These are phyloP conservation scores for Lagenidium sp. DNA, from an alignment of 352 stramenopile species.

Conservation along the genomic window DNA sequence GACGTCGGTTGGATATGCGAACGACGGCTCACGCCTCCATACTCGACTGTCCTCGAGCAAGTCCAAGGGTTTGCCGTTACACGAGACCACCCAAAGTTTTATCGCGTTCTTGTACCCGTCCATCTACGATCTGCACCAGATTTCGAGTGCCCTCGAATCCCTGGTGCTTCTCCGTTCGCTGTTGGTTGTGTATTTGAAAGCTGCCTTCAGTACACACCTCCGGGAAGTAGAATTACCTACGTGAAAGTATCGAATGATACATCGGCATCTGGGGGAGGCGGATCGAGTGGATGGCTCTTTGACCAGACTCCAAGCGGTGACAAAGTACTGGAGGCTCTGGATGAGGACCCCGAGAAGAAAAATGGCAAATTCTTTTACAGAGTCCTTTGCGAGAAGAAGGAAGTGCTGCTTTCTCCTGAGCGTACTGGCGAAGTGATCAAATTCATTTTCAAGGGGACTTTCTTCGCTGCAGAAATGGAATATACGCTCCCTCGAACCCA, in stretches of 20 bases:
- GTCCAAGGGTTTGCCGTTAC: conserved; percentile 63
- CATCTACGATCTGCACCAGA: conserved; percentile 63
- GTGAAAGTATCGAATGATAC: conserved; percentile 64
- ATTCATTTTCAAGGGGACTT: conserved; percentile 52
- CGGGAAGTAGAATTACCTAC: conserved; percentile 69
- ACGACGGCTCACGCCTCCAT: conserved; percentile 33
- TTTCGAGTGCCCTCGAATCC: conserved; percentile 65
- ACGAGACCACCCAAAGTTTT: conserved; percentile 63
- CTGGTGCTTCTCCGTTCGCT: conserved; percentile 48
- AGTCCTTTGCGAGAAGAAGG: conserved; percentile 54
- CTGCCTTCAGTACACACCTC: conserved; percentile 68
- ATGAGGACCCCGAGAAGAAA: conserved; percentile 70
- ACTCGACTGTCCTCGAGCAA: conserved; percentile 48
- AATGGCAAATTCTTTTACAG: conserved; percentile 80
- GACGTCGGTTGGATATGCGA: conserved; percentile 77
- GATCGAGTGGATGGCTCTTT: conserved; percentile 60
- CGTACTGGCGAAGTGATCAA: conserved; percentile 51
- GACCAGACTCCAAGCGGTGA: conserved; percentile 53
- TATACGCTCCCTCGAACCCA: conserved; percentile 68
- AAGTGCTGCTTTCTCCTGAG: conserved; percentile 69
- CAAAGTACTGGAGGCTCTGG: conserved; percentile 54
- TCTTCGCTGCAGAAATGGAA: conserved; percentile 76
- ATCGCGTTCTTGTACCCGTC: conserved; percentile 57
- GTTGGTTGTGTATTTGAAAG: conserved; percentile 73
- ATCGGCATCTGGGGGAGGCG: conserved; percentile 19